These are phyloP conservation scores for Corylus heterophylla DNA, from an alignment of 306 rosid genomes.

Conservation along the genomic window DNA sequence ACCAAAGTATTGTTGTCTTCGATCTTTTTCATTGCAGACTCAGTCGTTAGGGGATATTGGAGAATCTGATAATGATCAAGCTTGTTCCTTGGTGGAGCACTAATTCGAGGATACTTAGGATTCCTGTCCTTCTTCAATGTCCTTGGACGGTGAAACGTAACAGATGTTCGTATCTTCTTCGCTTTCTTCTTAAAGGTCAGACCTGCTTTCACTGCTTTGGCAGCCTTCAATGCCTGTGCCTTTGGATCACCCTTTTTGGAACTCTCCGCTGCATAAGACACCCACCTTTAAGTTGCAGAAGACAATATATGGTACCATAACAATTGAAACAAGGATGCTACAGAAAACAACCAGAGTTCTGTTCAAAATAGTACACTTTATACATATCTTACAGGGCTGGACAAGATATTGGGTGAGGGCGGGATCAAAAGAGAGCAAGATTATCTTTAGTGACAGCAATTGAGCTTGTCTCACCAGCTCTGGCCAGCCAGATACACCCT, in stretches of 20 bases:
- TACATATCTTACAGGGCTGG: not conserved
- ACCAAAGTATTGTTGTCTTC: conserved; percentile 89
- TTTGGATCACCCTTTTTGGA: conserved; percentile 57
- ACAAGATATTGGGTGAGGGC: not conserved
- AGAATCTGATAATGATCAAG: conserved; percentile 81
- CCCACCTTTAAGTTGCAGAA: not conserved
- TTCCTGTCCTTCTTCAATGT: conserved; percentile 66
- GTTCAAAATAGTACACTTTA: not conserved
- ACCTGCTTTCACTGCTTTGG: conserved; percentile 57
- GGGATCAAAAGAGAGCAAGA: not conserved
- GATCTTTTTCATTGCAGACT: conserved; percentile 88
- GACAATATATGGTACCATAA: not conserved
- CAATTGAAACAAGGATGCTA: not conserved
- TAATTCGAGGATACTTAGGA: conserved; percentile 81
- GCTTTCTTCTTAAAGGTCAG: conserved; percentile 53
- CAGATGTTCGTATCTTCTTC: conserved; percentile 54
- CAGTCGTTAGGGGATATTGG: conserved; percentile 82
- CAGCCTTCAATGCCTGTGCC: conserved; percentile 65
- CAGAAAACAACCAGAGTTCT: not conserved
- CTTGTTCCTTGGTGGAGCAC: conserved; percentile 86
- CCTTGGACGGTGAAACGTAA: conserved; percentile 67
- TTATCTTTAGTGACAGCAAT: not conserved
- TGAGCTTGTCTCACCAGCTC: not conserved
- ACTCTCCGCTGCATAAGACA: conserved; percentile 43
- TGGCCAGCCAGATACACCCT: not conserved